These are phyloP conservation scores for Didymella arachidicola DNA, from an alignment of 2,329 filamentous ascomycete species.

Conservation along the genomic window DNA sequence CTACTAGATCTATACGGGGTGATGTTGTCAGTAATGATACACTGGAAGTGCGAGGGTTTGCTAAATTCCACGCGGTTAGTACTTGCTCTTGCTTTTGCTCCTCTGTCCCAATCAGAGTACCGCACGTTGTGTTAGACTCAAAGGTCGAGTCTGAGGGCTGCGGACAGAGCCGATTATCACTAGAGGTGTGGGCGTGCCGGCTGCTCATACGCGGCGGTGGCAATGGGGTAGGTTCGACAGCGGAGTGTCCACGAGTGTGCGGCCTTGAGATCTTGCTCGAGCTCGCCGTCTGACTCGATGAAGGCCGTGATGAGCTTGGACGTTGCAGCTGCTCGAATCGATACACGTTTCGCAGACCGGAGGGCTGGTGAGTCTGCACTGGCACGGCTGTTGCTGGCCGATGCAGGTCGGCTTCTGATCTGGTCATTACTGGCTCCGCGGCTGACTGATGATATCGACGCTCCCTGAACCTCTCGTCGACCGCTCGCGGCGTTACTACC, in stretches of 20 bases:
- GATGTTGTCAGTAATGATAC: constrained; percentile 17
- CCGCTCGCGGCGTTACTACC: constrained; percentile 17
- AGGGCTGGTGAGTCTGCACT: constrained; percentile 24
- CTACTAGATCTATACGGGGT: constrained; percentile 25
- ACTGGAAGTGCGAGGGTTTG: constrained; percentile 7
- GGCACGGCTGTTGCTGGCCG: constrained; percentile 20
- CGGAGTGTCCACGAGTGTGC: constrained; percentile 19
- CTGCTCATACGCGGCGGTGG: constrained; percentile 28
- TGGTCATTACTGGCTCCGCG: neutral
- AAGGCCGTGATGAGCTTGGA: constrained; percentile 24
- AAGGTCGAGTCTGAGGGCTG: neutral
- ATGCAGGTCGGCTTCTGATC: constrained; percentile 1
- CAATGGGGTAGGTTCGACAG: constrained; percentile 20
- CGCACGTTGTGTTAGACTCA: neutral
- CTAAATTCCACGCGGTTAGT: constrained; percentile 12
- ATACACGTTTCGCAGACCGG: constrained; percentile 35
- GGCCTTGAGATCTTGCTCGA: constrained; percentile 14
- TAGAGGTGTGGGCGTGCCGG: constrained; percentile 26
- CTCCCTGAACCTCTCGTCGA: constrained; percentile 20
- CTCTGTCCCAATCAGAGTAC: constrained; percentile 3
- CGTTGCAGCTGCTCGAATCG: constrained; percentile 19
- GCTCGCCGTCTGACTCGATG: constrained; percentile 25
- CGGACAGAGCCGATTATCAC: neutral
- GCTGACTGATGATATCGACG: constrained; percentile 11
- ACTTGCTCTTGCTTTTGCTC: constrained; percentile 21